These are phyloP conservation scores for Dryadomyces sulphureus DNA, from an alignment of 2,329 filamentous ascomycete species.

Conservation along the genomic window DNA sequence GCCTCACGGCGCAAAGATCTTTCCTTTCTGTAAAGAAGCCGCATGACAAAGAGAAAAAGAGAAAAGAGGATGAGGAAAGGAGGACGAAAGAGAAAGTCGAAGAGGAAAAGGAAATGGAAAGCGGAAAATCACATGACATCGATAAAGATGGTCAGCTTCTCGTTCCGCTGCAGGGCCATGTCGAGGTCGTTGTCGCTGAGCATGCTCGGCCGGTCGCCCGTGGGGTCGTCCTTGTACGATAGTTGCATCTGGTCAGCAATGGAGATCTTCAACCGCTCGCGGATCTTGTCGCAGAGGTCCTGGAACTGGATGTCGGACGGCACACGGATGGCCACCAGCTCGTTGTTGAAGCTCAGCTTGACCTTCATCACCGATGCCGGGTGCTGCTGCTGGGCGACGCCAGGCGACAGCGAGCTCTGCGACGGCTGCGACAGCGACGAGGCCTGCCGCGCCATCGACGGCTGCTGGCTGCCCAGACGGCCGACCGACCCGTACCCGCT, in stretches of 20 bases:
- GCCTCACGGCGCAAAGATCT: slow-evolving; percentile 4
- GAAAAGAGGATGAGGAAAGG: neutral
- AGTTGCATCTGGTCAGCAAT: slow-evolving; percentile 57
- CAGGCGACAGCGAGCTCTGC: slow-evolving; percentile 40
- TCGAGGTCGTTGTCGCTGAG: slow-evolving; percentile 71
- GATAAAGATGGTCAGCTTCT: slow-evolving; percentile 71
- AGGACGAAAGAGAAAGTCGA: neutral
- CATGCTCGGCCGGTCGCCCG: slow-evolving; percentile 58
- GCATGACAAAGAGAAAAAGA: neutral
- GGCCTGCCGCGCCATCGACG: slow-evolving; percentile 26
- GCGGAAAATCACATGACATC: slow-evolving; percentile 26
- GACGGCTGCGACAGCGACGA: slow-evolving; percentile 37
- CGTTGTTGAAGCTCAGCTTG: slow-evolving; percentile 86
- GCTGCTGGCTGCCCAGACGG: slow-evolving; percentile 29
- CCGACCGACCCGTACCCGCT: slow-evolving; percentile 20
- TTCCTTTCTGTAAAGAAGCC: neutral
- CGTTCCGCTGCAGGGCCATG: slow-evolving; percentile 65
- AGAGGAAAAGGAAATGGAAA: neutral
- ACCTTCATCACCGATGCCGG: slow-evolving; percentile 59
- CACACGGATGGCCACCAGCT: slow-evolving; percentile 82
- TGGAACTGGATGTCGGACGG: slow-evolving; percentile 64
- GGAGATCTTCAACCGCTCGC: slow-evolving; percentile 65
- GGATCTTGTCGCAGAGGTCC: slow-evolving; percentile 70
- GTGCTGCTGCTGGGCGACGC: slow-evolving; percentile 25
- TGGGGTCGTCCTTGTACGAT: slow-evolving; percentile 74